Conservation (phyloP, 805 yeast species). For the Wickerhamomyces silvicola region DNA sequence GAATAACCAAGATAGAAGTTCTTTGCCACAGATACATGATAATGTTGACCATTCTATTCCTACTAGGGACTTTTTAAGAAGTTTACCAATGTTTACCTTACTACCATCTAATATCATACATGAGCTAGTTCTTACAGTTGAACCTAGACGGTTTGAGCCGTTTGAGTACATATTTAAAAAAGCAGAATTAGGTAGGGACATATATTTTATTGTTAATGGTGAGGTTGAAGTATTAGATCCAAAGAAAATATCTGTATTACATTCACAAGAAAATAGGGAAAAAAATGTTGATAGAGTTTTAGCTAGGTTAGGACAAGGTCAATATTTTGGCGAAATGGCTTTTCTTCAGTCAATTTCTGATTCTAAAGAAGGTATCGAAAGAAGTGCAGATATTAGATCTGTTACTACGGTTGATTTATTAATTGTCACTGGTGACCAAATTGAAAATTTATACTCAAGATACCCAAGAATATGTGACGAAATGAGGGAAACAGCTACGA, state of each 20-base stretch:
- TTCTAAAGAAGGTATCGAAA: constrained; percentile 16
- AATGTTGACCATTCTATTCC: constrained; percentile 49
- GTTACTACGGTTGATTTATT: constrained; percentile 54
- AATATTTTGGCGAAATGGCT: constrained; percentile 75
- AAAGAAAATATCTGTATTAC: constrained; percentile 20
- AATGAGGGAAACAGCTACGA: constrained; percentile 54
- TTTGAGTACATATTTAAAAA: constrained; percentile 56
- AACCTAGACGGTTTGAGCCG: constrained; percentile 44
- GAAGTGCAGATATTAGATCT: constrained; percentile 64
- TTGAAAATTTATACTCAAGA: constrained; percentile 47
- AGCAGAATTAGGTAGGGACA: constrained; percentile 55
- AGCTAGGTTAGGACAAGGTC: constrained; percentile 56
- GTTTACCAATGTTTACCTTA: constrained; percentile 51
- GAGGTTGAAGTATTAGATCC: constrained; percentile 60
- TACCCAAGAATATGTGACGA: constrained; percentile 56
- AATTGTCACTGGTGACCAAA: constrained; percentile 48
- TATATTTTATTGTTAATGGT: constrained; percentile 61
- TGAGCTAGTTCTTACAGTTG: constrained; percentile 57
- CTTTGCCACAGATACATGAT: constrained; percentile 24
- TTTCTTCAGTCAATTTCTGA: constrained; percentile 44
- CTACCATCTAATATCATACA: constrained; percentile 57
- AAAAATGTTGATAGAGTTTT: constrained; percentile 33
- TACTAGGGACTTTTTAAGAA: constrained; percentile 50
- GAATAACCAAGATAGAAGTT: neutral
- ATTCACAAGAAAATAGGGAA: constrained; percentile 13